These are phyloP conservation scores for Amorphotheca resinae DNA, from an alignment of 495 filamentous ascomycete species.

Conservation along the genomic window DNA sequence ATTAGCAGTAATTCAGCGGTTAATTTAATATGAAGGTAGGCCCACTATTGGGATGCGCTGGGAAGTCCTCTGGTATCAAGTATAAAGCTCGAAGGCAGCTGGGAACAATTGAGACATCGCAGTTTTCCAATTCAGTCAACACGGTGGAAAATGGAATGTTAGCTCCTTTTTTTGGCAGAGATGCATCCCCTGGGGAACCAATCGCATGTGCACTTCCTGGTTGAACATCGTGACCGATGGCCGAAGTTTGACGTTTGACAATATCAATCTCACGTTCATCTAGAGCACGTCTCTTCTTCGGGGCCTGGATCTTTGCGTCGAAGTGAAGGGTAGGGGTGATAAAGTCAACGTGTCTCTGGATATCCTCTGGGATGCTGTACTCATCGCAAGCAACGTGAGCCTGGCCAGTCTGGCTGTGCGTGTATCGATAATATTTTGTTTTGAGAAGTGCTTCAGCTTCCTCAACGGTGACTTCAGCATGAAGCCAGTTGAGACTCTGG, in stretches of 20 bases:
- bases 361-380: conserved; percentile 12
- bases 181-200: conserved; percentile 1
- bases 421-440: conserved; percentile 44
- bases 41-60: not conserved
- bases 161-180: conserved; percentile 2
- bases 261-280: not conserved
- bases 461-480: conserved; percentile 32
- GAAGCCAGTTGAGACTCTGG: conserved; percentile 6
- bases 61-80: not conserved
- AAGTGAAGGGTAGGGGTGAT: conserved; percentile 11
- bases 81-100: conserved; percentile 9
- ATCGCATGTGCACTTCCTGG: conserved; percentile 3
- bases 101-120: conserved; percentile 5
- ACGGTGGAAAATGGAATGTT: not conserved
- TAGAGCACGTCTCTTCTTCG: not conserved
- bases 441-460: conserved; percentile 44
- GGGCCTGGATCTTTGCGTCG: conserved; percentile 14
- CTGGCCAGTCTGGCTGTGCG: conserved; percentile 31
- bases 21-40: too few species aligned
- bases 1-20: not conserved
- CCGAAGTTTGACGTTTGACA: not conserved
- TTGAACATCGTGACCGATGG: conserved; percentile 13
- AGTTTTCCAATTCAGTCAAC: conserved; percentile 7
- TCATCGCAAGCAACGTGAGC: conserved; percentile 25
- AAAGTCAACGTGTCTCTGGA: conserved; percentile 9